These are phyloP conservation scores for Liquidambar formosana DNA, from an alignment of 164 flowering plant species.

Conservation along the genomic window DNA sequence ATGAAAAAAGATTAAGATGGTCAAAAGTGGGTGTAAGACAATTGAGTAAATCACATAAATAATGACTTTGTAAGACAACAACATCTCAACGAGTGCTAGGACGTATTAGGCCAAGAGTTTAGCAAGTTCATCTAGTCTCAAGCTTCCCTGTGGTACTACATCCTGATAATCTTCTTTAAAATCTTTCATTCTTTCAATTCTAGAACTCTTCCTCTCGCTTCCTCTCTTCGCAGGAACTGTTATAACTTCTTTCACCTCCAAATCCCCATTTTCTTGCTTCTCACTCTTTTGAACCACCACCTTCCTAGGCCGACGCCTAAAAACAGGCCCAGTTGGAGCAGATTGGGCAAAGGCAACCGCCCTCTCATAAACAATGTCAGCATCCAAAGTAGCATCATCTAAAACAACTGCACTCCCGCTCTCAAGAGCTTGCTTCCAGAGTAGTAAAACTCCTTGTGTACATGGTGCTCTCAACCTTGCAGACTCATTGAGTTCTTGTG, in stretches of 20 bases:
- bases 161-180: slow-evolving; percentile 30
- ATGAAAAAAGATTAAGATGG: not conserved
- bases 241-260: slow-evolving; percentile 15
- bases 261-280: slow-evolving; percentile 26
- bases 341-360: slow-evolving; percentile 59
- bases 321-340: slow-evolving; percentile 76
- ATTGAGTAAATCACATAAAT: not conserved
- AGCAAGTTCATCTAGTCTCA: slow-evolving; percentile 87
- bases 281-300: slow-evolving; percentile 15
- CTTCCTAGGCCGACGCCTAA: slow-evolving; percentile 38
- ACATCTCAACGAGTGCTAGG: not conserved
- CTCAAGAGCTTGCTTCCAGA: slow-evolving; percentile 66
- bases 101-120: slow-evolving; percentile 57
- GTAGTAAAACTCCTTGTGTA: slow-evolving; percentile 46
- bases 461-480: slow-evolving; percentile 17
- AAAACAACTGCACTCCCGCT: slow-evolving; percentile 66
- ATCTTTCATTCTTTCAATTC: slow-evolving; percentile 29
- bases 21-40: not conserved
- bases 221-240: slow-evolving; percentile 17
- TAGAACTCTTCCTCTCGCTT: slow-evolving; percentile 31
- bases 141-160: slow-evolving; percentile 57
- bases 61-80: not conserved
- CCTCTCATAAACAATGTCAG: slow-evolving; percentile 54
- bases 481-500: slow-evolving; percentile 2
- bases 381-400: slow-evolving; percentile 58